Evolutionary conservation across 352 stramenopile species (phyloP).

Genomic region (Globisporangium perplexum): DNA sequence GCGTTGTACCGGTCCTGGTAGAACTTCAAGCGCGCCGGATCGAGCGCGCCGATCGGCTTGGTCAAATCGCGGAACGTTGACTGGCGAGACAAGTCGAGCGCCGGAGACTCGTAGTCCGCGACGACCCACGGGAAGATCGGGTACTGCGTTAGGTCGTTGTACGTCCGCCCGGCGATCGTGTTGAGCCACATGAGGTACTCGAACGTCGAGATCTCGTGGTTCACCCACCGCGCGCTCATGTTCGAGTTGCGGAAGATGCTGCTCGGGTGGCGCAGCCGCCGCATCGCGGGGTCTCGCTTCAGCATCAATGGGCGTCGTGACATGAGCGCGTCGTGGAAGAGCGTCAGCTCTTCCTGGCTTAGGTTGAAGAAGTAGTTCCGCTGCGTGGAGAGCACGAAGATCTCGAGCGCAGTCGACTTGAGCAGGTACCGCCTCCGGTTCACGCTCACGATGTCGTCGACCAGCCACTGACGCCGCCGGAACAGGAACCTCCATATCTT

Average conservation of each 20-base stretch:
- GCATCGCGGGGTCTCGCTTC: slow-evolving; percentile 65
- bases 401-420: slow-evolving; percentile 70
- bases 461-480: slow-evolving; percentile 55
- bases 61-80: slow-evolving; percentile 93
- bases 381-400: slow-evolving; percentile 78
- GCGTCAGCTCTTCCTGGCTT: slow-evolving; percentile 33
- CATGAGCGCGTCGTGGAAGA: slow-evolving; percentile 74
- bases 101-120: slow-evolving; percentile 78
- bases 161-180: slow-evolving; percentile 82
- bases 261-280: slow-evolving; percentile 68
- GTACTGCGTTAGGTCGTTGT: slow-evolving; percentile 95
- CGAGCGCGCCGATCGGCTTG: slow-evolving; percentile 97
- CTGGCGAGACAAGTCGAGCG: slow-evolving; percentile 54
- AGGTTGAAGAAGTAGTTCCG: slow-evolving; percentile 87
- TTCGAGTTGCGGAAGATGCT: slow-evolving; percentile 76
- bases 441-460: slow-evolving; percentile 68
- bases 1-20: slow-evolving; percentile 93
- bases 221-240: slow-evolving; percentile 66
- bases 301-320: slow-evolving; percentile 44
- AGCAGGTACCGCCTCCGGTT: slow-evolving; percentile 78
- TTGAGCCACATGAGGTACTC: slow-evolving; percentile 93
- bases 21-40: slow-evolving; percentile 87
- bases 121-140: slow-evolving; percentile 93
- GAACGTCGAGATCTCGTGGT: slow-evolving; percentile 95
- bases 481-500: slow-evolving; percentile 66